Base-by-base conservation (phyloP, 257 asterid genomes). In the Solanum paucissectum region DNA sequence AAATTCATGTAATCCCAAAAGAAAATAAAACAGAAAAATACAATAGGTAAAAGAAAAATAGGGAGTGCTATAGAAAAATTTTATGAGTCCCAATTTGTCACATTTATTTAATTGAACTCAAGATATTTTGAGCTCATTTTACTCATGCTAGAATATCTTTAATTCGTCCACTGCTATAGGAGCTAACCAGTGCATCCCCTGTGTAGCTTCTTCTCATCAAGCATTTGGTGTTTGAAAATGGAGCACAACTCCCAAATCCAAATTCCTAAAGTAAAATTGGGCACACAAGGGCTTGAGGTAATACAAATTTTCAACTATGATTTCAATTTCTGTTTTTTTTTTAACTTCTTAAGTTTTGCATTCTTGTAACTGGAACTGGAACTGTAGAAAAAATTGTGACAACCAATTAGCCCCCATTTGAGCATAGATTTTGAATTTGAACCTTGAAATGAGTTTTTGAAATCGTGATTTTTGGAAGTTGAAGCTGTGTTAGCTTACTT, bases 241-340 rank as follows among this genome's bases (percentile, higher is more conserved):
- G 66, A 79, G 27, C 25, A 79, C 38, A 79, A 8, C 64, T 27
- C 66, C n/a, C 74, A 72, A 81, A 89, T 85, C 84, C 90, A 83
- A 83, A 89, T 93, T 62, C 94, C 96, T 83, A 88, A 90, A 88
- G 84, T 92, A 34, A 92, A 92, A 89, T 71, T 94, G 87, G 96
- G 96, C 55, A 85, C 92, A 77, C 96, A 92, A 87, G 96, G 95
- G 32, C 83, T 94, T 37, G 92, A 94, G 95, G 95, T 93, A 90
- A 25, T 18, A 4, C 84, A 42, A 13, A 0, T 77, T 77, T 42
- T 42, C 18, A 77, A 25, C 62, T 77, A 7, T 77, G 36, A 25
- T 42, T 42, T 77, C 62, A n/a, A 7, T 77, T 77, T 40, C 36
- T 25, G 36, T 16, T n/a, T 7, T 3, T 18, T 32, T 40, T 12